These are phyloP conservation scores for Mycena epipterygia DNA, from an alignment of 768 basidiomycete species.

Conservation along the genomic window DNA sequence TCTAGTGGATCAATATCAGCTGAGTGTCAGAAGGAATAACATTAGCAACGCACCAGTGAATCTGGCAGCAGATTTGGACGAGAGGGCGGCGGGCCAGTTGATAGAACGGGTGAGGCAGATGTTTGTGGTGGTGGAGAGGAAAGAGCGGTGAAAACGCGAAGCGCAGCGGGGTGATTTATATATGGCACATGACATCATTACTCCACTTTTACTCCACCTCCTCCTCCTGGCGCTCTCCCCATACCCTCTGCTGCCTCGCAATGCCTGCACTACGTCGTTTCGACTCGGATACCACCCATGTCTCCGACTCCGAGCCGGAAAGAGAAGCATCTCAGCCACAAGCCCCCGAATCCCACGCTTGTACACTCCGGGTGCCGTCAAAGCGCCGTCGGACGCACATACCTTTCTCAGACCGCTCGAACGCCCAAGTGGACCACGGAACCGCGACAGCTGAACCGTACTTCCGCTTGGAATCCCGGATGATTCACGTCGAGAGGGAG, in stretches of 20 bases:
- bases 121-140: too few relatives aligned
- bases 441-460: neutral
- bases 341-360: too few relatives aligned
- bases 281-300: conserved; percentile 9
- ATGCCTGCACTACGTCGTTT: neutral
- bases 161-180: too few relatives aligned
- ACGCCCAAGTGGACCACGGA: neutral
- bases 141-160: too few relatives aligned
- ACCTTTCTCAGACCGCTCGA: conserved; percentile 3
- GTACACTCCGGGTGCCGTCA: too few relatives aligned
- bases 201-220: neutral
- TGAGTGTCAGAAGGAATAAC: too few relatives aligned
- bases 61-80: too few relatives aligned
- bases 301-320: conserved; percentile 8
- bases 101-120: too few relatives aligned
- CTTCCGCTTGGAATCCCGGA: neutral
- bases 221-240: neutral
- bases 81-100: too few relatives aligned
- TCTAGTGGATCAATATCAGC: too few relatives aligned
- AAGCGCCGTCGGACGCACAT: neutral
- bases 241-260: neutral
- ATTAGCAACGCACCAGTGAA: too few relatives aligned
- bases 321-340: neutral
- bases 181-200: neutral
- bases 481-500: neutral